A percentile compares a stretch with the other conserved stretches of the same genome.
These are phyloP conservation scores for Tulasnella sp. DNA, from an alignment of 768 basidiomycete genomes.

Conservation along the genomic window DNA sequence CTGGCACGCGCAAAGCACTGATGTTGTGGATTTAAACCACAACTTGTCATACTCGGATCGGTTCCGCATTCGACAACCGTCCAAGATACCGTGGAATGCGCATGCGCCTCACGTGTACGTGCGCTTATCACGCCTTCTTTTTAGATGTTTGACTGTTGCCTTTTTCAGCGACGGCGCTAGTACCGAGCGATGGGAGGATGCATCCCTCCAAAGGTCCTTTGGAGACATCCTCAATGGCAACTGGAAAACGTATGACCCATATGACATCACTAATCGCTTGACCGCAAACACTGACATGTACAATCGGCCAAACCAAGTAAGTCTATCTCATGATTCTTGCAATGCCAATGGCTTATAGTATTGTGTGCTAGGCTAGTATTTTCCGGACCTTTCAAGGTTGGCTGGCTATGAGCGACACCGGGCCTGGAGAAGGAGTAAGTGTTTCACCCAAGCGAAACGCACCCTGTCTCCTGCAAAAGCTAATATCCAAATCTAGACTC, in stretches of 20 bases:
- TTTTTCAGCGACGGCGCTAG: conserved; percentile 22
- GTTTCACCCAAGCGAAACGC: not conserved
- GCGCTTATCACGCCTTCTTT: not conserved
- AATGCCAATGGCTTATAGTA: not conserved
- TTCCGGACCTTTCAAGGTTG: conserved; percentile 60
- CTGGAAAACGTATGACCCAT: conserved; percentile 21
- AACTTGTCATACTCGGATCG: conserved; percentile 63
- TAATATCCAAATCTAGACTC: conserved; percentile 14
- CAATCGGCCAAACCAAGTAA: conserved; percentile 18
- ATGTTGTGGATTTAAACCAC: conserved; percentile 46
- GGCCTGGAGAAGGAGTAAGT: conserved; percentile 43
- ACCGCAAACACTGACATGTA: conserved; percentile 16
- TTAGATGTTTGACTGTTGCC: conserved; percentile 9
- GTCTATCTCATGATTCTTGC: not conserved
- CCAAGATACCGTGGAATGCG: conserved; percentile 37
- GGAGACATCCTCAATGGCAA: conserved; percentile 21
- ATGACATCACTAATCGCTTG: conserved; percentile 20
- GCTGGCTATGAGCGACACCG: conserved; percentile 58
- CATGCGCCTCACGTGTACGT: conserved; percentile 39
- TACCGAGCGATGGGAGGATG: conserved; percentile 23
- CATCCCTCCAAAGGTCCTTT: conserved; percentile 20
- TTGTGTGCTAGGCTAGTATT: conserved; percentile 19
- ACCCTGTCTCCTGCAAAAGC: not conserved
- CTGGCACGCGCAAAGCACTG: conserved; percentile 37
- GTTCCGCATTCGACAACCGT: conserved; percentile 60